Base-by-base conservation (phyloP, 495 filamentous ascomycete species). In the Aspergillus ostianus region DNA sequence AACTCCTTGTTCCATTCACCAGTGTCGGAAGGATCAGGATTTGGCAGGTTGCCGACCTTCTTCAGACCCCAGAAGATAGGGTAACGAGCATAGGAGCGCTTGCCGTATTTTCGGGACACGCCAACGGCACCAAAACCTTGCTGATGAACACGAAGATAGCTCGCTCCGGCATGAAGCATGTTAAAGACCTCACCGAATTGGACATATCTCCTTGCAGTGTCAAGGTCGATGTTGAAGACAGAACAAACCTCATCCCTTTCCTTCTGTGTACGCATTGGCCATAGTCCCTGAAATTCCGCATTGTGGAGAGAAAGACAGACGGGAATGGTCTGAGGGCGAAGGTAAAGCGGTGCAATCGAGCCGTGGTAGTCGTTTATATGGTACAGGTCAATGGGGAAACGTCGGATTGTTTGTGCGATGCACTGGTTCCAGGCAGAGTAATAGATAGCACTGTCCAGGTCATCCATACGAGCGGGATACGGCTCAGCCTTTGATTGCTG, bases 321-420 rank as follows among this genome's bases (percentile, higher is more conserved):
- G 0, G 78, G 80, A 47, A 80, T 66, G 1, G 76, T 87, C 44
- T 82, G 73, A 15, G 88, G 88, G 5, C 90, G 77, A 18, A 90
- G 77, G 59, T 92, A 87, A 7, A 91, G 74, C 12, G 87, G 88
- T 44, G 89, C 89, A 6, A 88, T 71, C 18, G 88, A 85, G 30
- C 89, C 89, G 59, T 92, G 89, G 67, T 91, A 92, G 67, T 92
- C 89, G 70, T 92, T 92, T 66, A 91, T 87, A 68, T 92, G 89
- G 66, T 92, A 92, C 20, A 92, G 66, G 64, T 91, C 87, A 48
- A 90, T 77, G 0, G 85, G 82, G 49, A 83, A 83, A 7, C 81
- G 77, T 44, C 75, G 80, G 55, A 89, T 80, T 0, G 85, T 70
- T 55, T 86, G 76, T 1, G 87, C 84, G 63, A 90, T 88, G 59